Evolutionary conservation across 805 yeast species (phyloP), one percentile per base, ranked within the genome.

Genomic region (Wickerhamiella shivajii): DNA sequence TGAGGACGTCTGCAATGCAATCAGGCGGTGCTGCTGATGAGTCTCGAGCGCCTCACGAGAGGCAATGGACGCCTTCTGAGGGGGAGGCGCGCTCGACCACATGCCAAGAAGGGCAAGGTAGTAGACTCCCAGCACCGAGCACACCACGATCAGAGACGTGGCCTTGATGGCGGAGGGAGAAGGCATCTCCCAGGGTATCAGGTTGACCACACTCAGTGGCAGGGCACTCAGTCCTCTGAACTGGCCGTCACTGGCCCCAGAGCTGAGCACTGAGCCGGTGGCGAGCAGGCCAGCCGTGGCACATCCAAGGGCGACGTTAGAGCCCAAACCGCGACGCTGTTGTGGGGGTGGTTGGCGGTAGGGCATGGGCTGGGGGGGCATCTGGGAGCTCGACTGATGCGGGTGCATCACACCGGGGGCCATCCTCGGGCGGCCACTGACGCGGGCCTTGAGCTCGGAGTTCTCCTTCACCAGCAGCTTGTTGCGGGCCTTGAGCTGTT

Each of bases 401-500:
- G 15, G 9, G 18, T 24, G 27, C 18, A 14, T 14, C 10, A 16
- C 6, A 14, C 25, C 25, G 22, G 37, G 29, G n/a, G 33, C 21
- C 13, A 10, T 9, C 18, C 26, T 26, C n/a, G 26, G 22, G 12
- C 21, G 29, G 18, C 14, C 13, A 13, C 26, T 8, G 20, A 28
- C 23, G 22, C 22, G 34, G 11, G 35, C 38, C 5, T 34, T 18
- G 23, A 77, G 55, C 34, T 66, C 66, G 24, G 63, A 59, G 36
- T 73, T 60, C 51, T 78, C 83, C 40, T 60, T 51, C 33, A 51
- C 49, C 45, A 79, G 56, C 22, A 57, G 51, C 3, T 53, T 51
- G 45, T 77, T 77, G 40, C 74, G 69, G 35, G 56, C 50, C 51
- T 79, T 84, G 42, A 79, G 57, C 50, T 77, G 83, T 47, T 66